phyloP scores from a whole-genome alignment of 202 grass and related monocot species.

The Alloteropsis angusta region DNA sequence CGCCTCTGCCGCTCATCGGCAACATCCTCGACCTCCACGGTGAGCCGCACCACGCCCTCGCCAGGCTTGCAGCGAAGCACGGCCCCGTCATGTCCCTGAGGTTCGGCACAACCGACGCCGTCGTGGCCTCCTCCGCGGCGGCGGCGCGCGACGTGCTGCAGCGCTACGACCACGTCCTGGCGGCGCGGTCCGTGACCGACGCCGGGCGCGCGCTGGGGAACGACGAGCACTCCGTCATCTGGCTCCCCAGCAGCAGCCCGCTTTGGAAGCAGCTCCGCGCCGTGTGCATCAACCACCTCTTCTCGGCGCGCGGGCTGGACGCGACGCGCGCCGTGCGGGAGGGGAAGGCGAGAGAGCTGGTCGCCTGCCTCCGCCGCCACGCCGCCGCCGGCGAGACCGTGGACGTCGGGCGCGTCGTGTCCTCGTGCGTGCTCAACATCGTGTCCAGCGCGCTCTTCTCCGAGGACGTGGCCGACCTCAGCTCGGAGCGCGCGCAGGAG shows the following conservation, averaged over 20 bases:
- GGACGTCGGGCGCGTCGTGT: slow-evolving; percentile 32
- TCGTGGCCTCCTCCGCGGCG: slow-evolving; percentile 42
- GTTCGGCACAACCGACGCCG: slow-evolving; percentile 27
- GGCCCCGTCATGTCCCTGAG: slow-evolving; percentile 52
- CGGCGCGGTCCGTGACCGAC: slow-evolving; percentile 35
- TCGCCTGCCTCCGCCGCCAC: slow-evolving; percentile 6
- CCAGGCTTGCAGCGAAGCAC: slow-evolving; percentile 25
- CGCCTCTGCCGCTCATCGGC: slow-evolving; percentile 34
- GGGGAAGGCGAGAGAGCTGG: slow-evolving; percentile 31
- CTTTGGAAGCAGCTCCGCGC: slow-evolving; percentile 54
- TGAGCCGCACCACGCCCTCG: slow-evolving; percentile 42
- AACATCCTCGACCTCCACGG: slow-evolving; percentile 42
- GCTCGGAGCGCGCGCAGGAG: slow-evolving; percentile 35
- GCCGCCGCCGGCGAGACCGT: not conserved
- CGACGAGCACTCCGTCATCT: slow-evolving; percentile 37
- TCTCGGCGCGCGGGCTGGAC: slow-evolving; percentile 44
- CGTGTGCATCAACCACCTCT: slow-evolving; percentile 40
- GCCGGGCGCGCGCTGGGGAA: slow-evolving; percentile 33
- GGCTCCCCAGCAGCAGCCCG: slow-evolving; percentile 27
- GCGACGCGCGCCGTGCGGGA: slow-evolving; percentile 30
- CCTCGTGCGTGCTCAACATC: slow-evolving; percentile 44
- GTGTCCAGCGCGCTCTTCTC: slow-evolving; percentile 49
- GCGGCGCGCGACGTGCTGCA: slow-evolving; percentile 48
- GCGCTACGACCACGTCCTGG: slow-evolving; percentile 36
- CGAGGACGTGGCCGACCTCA: slow-evolving; percentile 45